A percentile compares a stretch with the other conserved stretches of the same genome.
Evolutionary conservation across 2,329 filamentous ascomycete species (phyloP).

Genomic region (Penicillium sp.): DNA sequence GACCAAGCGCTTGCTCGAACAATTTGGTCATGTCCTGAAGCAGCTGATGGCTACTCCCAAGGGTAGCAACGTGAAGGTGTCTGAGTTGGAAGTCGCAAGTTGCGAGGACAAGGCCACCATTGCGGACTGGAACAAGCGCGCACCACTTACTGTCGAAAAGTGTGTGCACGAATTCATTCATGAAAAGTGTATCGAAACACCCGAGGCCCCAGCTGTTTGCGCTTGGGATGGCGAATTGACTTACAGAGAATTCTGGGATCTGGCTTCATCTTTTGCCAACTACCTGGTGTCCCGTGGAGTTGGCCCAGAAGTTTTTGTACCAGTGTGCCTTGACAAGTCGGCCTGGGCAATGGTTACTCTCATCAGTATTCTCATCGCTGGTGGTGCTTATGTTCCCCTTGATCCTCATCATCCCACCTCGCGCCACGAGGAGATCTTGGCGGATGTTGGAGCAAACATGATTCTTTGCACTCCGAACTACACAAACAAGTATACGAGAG

Average conservation of each 20-base stretch:
- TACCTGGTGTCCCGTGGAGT: slow-evolving; percentile 34
- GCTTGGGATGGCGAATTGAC: slow-evolving; percentile 39
- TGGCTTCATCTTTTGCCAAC: slow-evolving; percentile 31
- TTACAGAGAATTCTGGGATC: slow-evolving; percentile 31
- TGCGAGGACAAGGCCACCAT: slow-evolving; percentile 35
- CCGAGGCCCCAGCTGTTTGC: slow-evolving; percentile 33
- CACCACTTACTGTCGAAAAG: slow-evolving; percentile 24
- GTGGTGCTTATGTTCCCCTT: slow-evolving; percentile 36
- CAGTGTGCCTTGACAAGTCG: slow-evolving; percentile 37
- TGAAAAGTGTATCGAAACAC: slow-evolving; percentile 25
- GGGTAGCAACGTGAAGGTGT: slow-evolving; percentile 23
- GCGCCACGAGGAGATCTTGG: slow-evolving; percentile 34
- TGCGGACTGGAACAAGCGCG: slow-evolving; percentile 32
- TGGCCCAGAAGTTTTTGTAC: slow-evolving; percentile 33
- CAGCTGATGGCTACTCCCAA: slow-evolving; percentile 33
- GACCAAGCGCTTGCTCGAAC: slow-evolving; percentile 56
- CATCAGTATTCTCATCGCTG: slow-evolving; percentile 34
- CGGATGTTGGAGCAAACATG: slow-evolving; percentile 32
- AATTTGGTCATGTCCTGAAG: slow-evolving; percentile 46
- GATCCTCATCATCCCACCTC: slow-evolving; percentile 37
- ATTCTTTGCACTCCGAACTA: slow-evolving; percentile 36
- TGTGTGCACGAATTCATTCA: slow-evolving; percentile 36
- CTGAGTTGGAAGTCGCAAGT: slow-evolving; percentile 33
- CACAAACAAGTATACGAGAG: slow-evolving; percentile 27
- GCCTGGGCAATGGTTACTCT: slow-evolving; percentile 36